Conservation (phyloP, 176 grass and related monocot genomes). For the Cocos nucifera region DNA sequence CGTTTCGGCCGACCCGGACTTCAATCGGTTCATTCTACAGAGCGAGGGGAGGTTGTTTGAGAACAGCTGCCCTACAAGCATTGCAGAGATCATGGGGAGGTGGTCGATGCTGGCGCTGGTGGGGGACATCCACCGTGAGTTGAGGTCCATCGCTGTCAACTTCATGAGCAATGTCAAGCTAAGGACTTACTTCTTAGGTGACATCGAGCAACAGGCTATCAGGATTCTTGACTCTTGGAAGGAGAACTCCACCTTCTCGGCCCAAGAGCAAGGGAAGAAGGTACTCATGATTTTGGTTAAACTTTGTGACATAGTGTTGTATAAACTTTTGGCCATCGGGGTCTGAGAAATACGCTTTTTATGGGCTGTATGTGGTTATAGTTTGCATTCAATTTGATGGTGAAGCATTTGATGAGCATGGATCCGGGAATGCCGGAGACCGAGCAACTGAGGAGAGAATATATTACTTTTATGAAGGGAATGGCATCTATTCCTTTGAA, state of each 20-base stretch:
- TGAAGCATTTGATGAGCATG: slow-evolving; percentile 29
- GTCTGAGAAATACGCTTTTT: not conserved
- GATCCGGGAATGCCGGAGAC: slow-evolving; percentile 16
- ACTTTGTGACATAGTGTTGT: not conserved
- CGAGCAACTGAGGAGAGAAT: slow-evolving; percentile 27
- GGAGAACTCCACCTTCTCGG: slow-evolving; percentile 18
- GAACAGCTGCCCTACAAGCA: slow-evolving; percentile 21
- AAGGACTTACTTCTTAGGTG: slow-evolving; percentile 13
- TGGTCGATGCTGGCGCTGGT: slow-evolving; percentile 23
- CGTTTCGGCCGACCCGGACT: slow-evolving; percentile 10
- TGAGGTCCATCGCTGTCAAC: slow-evolving; percentile 26
- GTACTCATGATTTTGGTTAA: not conserved
- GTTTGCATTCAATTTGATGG: slow-evolving; percentile 40
- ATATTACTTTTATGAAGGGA: slow-evolving; percentile 32
- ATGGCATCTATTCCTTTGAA: slow-evolving; percentile 27
- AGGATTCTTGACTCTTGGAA: slow-evolving; percentile 23
- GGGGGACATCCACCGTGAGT: slow-evolving; percentile 24
- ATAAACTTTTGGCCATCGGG: not conserved
- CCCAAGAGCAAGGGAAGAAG: slow-evolving; percentile 25
- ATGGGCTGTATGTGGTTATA: not conserved
- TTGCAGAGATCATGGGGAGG: slow-evolving; percentile 21
- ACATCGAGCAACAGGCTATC: slow-evolving; percentile 20
- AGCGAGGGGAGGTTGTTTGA: slow-evolving; percentile 24
- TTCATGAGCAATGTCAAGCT: slow-evolving; percentile 19
- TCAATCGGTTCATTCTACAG: slow-evolving; percentile 31